These are phyloP conservation scores for Evansstolkia leycettana DNA, from an alignment of 495 filamentous ascomycete genomes.

Conservation along the genomic window DNA sequence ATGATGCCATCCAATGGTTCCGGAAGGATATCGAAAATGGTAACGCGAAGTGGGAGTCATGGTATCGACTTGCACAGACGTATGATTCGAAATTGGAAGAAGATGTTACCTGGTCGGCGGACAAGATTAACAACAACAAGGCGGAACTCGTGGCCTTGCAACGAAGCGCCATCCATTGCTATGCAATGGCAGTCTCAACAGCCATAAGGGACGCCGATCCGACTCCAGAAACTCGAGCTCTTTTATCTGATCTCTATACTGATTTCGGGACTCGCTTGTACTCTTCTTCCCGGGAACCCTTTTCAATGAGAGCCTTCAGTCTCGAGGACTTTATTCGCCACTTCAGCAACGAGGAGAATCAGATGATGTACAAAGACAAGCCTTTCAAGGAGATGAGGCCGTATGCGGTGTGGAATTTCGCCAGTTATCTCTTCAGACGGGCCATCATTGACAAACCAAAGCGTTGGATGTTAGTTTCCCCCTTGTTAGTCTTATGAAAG, in stretches of 20 bases:
- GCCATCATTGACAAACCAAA: constrained; percentile 64
- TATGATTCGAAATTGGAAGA: constrained; percentile 91
- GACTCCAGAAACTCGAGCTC: constrained; percentile 46
- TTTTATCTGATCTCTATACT: constrained; percentile 71
- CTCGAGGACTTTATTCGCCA: constrained; percentile 64
- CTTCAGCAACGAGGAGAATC: constrained; percentile 52
- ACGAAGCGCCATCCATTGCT: constrained; percentile 81
- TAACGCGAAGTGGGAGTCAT: constrained; percentile 83
- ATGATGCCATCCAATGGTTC: constrained; percentile 71
- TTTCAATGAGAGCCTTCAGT: constrained; percentile 76
- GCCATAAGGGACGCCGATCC: constrained; percentile 51
- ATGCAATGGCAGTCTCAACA: constrained; percentile 75
- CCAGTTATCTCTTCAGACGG: constrained; percentile 62
- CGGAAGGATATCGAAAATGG: constrained; percentile 77
- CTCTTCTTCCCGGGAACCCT: constrained; percentile 78
- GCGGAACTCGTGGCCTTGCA: constrained; percentile 64
- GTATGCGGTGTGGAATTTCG: constrained; percentile 80
- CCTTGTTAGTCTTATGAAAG: neutral
- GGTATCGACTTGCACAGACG: constrained; percentile 87
- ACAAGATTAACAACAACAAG: constrained; percentile 83
- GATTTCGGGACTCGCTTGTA: constrained; percentile 89
- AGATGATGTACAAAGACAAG: constrained; percentile 61
- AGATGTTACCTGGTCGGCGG: constrained; percentile 83
- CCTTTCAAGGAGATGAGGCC: constrained; percentile 61
- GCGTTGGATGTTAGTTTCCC: constrained; percentile 62